Percentiles rank a stretch among this genome's conserved stretches.
These are phyloP conservation scores for Serendipita vermifera DNA, from an alignment of 768 basidiomycete genomes.

Conservation along the genomic window DNA sequence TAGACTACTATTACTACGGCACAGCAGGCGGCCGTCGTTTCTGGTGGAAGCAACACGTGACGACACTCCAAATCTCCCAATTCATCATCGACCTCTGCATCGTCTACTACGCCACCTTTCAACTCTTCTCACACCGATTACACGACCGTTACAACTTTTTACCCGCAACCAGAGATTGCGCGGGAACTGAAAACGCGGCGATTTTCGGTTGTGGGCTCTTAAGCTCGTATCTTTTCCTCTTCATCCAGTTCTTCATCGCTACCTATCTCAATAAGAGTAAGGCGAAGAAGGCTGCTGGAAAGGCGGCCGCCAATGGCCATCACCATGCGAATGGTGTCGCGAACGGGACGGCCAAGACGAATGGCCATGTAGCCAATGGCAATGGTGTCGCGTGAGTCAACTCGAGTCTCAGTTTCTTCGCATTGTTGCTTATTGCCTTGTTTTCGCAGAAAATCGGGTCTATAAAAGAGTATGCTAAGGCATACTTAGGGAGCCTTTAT, in stretches of 20 bases:
- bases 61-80: constrained; percentile 91
- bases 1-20: constrained; percentile 98
- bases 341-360: too few species aligned
- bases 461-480: too few species aligned
- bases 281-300: constrained; percentile 8
- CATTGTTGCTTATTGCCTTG: too few species aligned
- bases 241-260: constrained; percentile 89
- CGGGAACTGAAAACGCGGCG: constrained; percentile 80
- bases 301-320: neutral
- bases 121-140: constrained; percentile 15
- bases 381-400: too few species aligned
- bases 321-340: too few species aligned
- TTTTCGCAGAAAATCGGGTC: too few species aligned
- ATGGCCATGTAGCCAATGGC: too few species aligned
- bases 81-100: constrained; percentile 84
- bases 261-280: constrained; percentile 44
- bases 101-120: constrained; percentile 92
- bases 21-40: constrained; percentile 94
- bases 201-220: constrained; percentile 79
- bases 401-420: too few species aligned
- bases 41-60: constrained; percentile 99
- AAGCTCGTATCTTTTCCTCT: constrained; percentile 82
- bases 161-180: constrained; percentile 44
- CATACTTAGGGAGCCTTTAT: too few species aligned
- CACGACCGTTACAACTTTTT: constrained; percentile 16